Conservation (phyloP, 1,284 basidiomycete species). For the Cronartium quercuum region DNA sequence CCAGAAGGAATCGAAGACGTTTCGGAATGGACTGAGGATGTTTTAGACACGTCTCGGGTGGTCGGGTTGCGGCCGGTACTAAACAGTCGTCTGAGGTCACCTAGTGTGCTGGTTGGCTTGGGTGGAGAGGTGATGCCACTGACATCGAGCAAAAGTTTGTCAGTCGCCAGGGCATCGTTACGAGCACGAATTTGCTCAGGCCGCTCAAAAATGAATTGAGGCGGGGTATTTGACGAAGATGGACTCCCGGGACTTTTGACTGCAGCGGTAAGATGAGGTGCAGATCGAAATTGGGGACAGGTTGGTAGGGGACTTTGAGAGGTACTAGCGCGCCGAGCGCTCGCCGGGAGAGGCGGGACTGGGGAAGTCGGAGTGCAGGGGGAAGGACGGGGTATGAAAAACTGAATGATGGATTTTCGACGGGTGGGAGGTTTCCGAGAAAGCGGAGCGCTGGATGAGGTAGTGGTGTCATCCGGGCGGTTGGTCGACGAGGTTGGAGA, state of each 20-base stretch:
- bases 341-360: background rate
- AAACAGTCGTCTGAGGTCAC: background rate
- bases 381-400: background rate
- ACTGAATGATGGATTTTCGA: background rate
- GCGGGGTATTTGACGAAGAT: background rate
- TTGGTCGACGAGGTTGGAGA: background rate
- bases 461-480: background rate
- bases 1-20: background rate
- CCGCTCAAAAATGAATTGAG: constrained; percentile 27
- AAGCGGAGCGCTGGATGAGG: background rate
- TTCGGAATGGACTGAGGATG: background rate
- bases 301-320: background rate
- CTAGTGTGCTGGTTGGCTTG: background rate
- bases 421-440: background rate
- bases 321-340: background rate
- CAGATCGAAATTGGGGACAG: background rate
- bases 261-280: background rate
- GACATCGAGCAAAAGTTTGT: background rate
- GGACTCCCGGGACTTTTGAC: background rate
- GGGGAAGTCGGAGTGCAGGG: no score
- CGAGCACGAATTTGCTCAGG: constrained; percentile 19
- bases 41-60: background rate
- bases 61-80: background rate
- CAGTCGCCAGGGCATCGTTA: background rate
- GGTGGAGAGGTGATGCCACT: background rate